phyloP scores from a whole-genome alignment of 805 yeast species.

The Saccharomycopsis guyanensis region DNA sequence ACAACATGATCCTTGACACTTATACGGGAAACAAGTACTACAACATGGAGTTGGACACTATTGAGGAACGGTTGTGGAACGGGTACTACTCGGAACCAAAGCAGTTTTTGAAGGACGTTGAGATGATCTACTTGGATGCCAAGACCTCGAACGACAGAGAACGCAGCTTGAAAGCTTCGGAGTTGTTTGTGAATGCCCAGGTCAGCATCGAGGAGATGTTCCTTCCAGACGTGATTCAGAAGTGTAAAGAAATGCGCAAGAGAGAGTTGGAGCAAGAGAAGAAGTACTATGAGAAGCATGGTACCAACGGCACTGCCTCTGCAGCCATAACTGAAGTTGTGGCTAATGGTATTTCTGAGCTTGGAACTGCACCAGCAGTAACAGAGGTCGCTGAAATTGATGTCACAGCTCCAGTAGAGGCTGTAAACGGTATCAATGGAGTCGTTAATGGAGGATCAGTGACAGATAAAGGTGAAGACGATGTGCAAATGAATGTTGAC shows the following conservation, averaged over 20 bases:
- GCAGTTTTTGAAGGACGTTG: constrained; percentile 80
- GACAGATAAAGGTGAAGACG: background rate
- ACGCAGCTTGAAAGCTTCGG: constrained; percentile 71
- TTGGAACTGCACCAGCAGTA: background rate
- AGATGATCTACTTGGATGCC: constrained; percentile 75
- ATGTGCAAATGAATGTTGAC: too few species aligned
- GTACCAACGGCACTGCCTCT: constrained; percentile 2
- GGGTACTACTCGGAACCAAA: constrained; percentile 91
- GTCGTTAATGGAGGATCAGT: background rate
- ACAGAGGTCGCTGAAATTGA: constrained; percentile 4
- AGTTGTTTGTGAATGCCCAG: constrained; percentile 94
- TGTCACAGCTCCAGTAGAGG: too few species aligned
- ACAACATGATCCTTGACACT: constrained; percentile 75
- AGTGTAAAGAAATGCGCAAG: constrained; percentile 65
- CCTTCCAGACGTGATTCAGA: constrained; percentile 58
- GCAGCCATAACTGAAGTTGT: constrained; percentile 2
- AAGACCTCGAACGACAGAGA: constrained; percentile 75
- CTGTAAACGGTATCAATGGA: too few species aligned
- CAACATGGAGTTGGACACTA: constrained; percentile 89
- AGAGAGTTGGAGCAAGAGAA: constrained; percentile 49
- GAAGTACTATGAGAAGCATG: constrained; percentile 25
- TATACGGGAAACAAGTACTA: constrained; percentile 63
- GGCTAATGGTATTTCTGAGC: background rate
- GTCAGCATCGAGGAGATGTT: constrained; percentile 90
- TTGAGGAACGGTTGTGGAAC: constrained; percentile 95